These are phyloP conservation scores for Vanderwaltozyma tropicalis DNA, from an alignment of 805 yeast species.

Conservation along the genomic window DNA sequence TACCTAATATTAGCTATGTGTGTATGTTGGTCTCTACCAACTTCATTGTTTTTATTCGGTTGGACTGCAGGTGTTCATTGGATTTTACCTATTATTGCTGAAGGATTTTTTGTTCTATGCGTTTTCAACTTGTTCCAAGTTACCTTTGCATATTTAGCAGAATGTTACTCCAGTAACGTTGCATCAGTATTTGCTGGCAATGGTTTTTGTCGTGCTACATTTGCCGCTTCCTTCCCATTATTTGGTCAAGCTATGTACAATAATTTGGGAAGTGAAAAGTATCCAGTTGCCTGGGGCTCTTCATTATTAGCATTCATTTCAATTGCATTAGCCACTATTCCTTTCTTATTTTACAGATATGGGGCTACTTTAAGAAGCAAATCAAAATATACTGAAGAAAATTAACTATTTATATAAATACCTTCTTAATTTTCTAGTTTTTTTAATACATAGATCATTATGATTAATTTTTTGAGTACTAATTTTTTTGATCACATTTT, in stretches of 20 bases:
- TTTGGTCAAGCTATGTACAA: conserved; percentile 52
- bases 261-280: conserved; percentile 37
- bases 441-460: too few relatives aligned
- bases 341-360: conserved; percentile 35
- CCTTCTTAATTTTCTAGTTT: too few relatives aligned
- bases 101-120: conserved; percentile 31
- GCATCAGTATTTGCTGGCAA: conserved; percentile 55
- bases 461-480: too few relatives aligned
- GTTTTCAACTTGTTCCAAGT: conserved; percentile 42
- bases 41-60: conserved; percentile 38
- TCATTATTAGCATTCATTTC: conserved; percentile 38
- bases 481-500: too few relatives aligned
- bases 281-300: conserved; percentile 53
- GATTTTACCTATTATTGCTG: conserved; percentile 40
- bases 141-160: conserved; percentile 39
- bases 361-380: conserved; percentile 38
- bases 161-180: conserved; percentile 38
- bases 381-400: too few relatives aligned
- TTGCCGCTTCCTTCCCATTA: conserved; percentile 54
- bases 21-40: conserved; percentile 35
- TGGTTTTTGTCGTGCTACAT: conserved; percentile 38
- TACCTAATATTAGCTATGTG: conserved; percentile 34
- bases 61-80: conserved; percentile 44
- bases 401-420: too few relatives aligned
- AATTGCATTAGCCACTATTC: conserved; percentile 36